Evolutionary conservation across 352 stramenopile species (phyloP).

Genomic region (Phytophthora niederhauseri): DNA sequence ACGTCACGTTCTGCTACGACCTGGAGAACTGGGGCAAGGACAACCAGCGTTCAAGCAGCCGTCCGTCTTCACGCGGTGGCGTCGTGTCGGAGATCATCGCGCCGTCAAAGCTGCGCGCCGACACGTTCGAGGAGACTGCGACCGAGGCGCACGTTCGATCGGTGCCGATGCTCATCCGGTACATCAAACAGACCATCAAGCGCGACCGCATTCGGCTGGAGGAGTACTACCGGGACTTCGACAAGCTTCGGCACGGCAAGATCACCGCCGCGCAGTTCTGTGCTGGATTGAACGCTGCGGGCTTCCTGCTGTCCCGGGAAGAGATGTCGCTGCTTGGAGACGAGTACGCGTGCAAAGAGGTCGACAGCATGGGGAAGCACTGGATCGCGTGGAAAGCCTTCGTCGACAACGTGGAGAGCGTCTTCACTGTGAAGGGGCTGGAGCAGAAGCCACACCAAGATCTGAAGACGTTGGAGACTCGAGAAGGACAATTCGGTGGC

Average conservation of each 20-base stretch:
- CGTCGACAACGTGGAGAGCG: slow-evolving; percentile 80
- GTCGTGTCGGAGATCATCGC: slow-evolving; percentile 69
- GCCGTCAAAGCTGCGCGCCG: slow-evolving; percentile 44
- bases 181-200: slow-evolving; percentile 84
- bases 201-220: slow-evolving; percentile 82
- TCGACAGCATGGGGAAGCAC: slow-evolving; percentile 64
- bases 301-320: slow-evolving; percentile 57
- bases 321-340: slow-evolving; percentile 63
- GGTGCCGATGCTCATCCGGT: slow-evolving; percentile 73
- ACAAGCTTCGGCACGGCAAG: slow-evolving; percentile 82
- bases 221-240: slow-evolving; percentile 87
- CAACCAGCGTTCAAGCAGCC: slow-evolving; percentile 33
- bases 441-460: slow-evolving; percentile 70
- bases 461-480: slow-evolving; percentile 48
- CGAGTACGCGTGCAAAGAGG: slow-evolving; percentile 61
- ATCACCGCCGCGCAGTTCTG: slow-evolving; percentile 73
- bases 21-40: slow-evolving; percentile 60
- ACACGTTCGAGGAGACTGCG: slow-evolving; percentile 45
- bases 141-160: slow-evolving; percentile 46
- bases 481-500: slow-evolving; percentile 64
- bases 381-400: slow-evolving; percentile 80
- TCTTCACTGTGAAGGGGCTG: slow-evolving; percentile 81
- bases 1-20: slow-evolving; percentile 85
- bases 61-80: slow-evolving; percentile 49
- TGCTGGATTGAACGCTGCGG: slow-evolving; percentile 60